These are phyloP conservation scores for Lodderomyces margitis DNA, from an alignment of 1,139 yeast genomes.

Conservation along the genomic window DNA sequence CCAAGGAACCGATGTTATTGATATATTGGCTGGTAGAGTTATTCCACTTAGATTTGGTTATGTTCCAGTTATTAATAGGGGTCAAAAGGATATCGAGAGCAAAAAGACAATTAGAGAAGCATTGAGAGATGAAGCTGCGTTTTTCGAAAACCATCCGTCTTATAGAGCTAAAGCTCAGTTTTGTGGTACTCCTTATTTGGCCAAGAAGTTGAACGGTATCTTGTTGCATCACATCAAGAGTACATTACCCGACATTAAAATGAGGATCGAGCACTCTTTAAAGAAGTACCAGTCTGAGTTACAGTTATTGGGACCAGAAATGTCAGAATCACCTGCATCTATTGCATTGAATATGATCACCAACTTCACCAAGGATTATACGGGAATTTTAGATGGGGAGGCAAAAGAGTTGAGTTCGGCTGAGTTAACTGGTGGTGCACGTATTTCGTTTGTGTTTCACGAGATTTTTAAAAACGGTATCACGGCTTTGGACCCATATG, in stretches of 20 bases:
- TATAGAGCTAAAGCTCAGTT: conserved; percentile 82
- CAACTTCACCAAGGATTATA: conserved; percentile 88
- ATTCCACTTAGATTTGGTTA: conserved; percentile 95
- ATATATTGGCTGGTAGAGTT: conserved; percentile 92
- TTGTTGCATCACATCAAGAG: conserved; percentile 90
- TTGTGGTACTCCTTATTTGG: conserved; percentile 96
- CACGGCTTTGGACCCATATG: conserved; percentile 92
- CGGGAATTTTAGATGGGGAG: conserved; percentile 90
- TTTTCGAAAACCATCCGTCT: conserved; percentile 74
- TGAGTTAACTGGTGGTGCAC: conserved; percentile 95
- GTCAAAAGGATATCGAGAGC: conserved; percentile 90
- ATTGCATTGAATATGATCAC: conserved; percentile 90
- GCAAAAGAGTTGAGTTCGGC: conserved; percentile 81
- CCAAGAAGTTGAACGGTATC: conserved; percentile 87
- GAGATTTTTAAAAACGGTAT: conserved; percentile 94
- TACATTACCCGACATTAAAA: conserved; percentile 91
- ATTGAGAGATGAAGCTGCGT: conserved; percentile 71
- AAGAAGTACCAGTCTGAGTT: conserved; percentile 84
- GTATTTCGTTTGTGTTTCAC: conserved; percentile 96
- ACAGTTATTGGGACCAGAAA: conserved; percentile 74
- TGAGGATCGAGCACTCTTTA: conserved; percentile 79
- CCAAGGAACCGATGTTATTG: conserved; percentile 97
- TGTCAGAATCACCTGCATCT: conserved; percentile 84
- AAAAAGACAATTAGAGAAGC: conserved; percentile 90
- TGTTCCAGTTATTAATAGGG: conserved; percentile 96